Base-by-base conservation (phyloP, 768 basidiomycete species). In the Clitopilus hobsonii region DNA sequence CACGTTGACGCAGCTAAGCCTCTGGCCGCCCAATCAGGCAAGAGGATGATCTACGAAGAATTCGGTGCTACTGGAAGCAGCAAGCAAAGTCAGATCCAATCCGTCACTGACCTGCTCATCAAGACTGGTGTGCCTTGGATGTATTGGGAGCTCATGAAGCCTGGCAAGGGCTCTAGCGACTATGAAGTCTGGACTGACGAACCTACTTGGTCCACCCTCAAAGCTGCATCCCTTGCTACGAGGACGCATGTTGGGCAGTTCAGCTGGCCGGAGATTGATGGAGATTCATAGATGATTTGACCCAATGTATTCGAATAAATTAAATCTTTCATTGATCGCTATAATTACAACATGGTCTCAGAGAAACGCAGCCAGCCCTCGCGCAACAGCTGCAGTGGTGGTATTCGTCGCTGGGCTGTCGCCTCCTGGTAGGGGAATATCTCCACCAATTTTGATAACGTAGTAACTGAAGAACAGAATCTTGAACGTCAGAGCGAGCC, bases 401-500 rank as follows among this genome's bases (percentile, higher is more conserved):
- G 63, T 50, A 56, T 65, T 70, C 24, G 66, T 50, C 13, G 63
- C 65, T 0, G 70, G 69, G 3, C 55, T 60, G 57, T 75, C 75
- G 23, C 67, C 66, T n/a, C 76, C 77, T 5, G 76, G 77, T 22
- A 77, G 58, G 5, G 72, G 65, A 20, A 74, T 65, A 62, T 77
- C 78, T 5, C 60, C 63, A 8, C 76, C 78, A 51, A 75, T 75
- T 56, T 75, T 74, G 22, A 76, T 58, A 29, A 80, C 72, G 56
- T 81, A 81, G 62, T 83, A 82, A 57, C 70, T 75, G 71, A 83
- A 83, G 62, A 83, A 83, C n/a, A 81, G 62, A 41, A 93, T 74
- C 69, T 96, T 94, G 77, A 98, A 90, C 6, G 87, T 82, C 38
- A 98, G 74, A 0, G 94, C 93, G 55, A 98, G 72, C 1, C 74